A percentile compares a stretch with the other conserved stretches of the same genome.
Conservation (phyloP, 2,329 filamentous ascomycete species). For the Purpureocillium lavendulum region DNA sequence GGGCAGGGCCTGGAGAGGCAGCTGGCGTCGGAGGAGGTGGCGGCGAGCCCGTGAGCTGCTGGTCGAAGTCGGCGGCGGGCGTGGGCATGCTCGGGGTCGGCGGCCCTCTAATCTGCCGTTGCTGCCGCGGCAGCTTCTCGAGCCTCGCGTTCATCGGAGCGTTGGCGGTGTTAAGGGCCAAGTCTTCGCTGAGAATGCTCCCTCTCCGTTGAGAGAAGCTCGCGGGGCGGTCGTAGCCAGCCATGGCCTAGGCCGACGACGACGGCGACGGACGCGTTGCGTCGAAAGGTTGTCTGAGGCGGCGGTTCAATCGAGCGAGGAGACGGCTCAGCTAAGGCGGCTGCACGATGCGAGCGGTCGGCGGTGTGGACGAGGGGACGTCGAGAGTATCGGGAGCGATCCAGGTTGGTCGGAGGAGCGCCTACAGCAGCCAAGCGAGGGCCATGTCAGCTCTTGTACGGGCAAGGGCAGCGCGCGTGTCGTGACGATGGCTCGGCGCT, state of each 20-base stretch:
- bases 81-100: conserved; percentile 61
- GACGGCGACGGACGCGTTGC: neutral
- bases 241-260: conserved; percentile 15
- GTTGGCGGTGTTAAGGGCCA: conserved; percentile 43
- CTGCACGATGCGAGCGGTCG: conserved; percentile 1
- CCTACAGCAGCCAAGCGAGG: conserved; percentile 4
- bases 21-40: conserved; percentile 58
- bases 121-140: conserved; percentile 39
- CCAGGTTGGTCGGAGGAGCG: conserved; percentile 2
- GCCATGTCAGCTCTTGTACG: conserved; percentile 10
- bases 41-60: conserved; percentile 51
- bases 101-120: conserved; percentile 42
- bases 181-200: conserved; percentile 48
- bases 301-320: neutral
- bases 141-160: conserved; percentile 35
- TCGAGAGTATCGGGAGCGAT: neutral
- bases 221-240: conserved; percentile 35
- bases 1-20: conserved; percentile 54
- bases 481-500: too few relatives aligned
- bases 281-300: neutral
- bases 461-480: neutral
- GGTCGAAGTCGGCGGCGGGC: conserved; percentile 54
- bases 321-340: neutral
- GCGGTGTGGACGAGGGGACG: neutral
- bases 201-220: conserved; percentile 56